A percentile compares a stretch with the other conserved stretches of the same genome.
phyloP scores from a whole-genome alignment of 495 filamentous ascomycete species.

The Neurospora sp. region DNA sequence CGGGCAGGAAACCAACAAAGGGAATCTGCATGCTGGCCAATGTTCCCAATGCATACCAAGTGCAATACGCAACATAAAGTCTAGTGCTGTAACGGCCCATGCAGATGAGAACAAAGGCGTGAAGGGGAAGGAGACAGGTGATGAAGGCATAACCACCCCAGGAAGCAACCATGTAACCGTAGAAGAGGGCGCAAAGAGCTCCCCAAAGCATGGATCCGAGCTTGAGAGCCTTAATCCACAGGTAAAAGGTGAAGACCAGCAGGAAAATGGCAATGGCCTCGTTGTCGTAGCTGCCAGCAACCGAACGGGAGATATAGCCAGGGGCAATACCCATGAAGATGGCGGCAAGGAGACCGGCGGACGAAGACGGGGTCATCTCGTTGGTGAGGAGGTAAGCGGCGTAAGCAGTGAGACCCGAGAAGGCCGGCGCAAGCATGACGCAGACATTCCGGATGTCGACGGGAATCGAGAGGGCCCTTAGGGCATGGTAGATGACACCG shows the following conservation, averaged over 20 bases:
- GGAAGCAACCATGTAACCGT: constrained; percentile 99
- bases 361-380: constrained; percentile 87
- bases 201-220: constrained; percentile 94
- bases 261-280: constrained; percentile 99
- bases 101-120: constrained; percentile 87
- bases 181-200: constrained; percentile 88
- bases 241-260: constrained; percentile 95
- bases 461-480: constrained; percentile 83
- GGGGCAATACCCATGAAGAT: constrained; percentile 96
- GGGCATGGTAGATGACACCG: constrained; percentile 88
- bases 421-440: constrained; percentile 89
- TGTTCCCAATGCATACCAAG: constrained; percentile 95
- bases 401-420: constrained; percentile 89
- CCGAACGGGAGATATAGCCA: constrained; percentile 94
- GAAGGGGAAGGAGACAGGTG: constrained; percentile 92
- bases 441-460: constrained; percentile 99
- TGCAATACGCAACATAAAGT: constrained; percentile 91
- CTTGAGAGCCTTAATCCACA: constrained; percentile 99
- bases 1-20: constrained; percentile 94
- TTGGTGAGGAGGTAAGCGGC: constrained; percentile 94
- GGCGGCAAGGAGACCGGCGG: constrained; percentile 88
- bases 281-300: constrained; percentile 98
- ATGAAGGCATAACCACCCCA: constrained; percentile 99
- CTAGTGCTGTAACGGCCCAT: constrained; percentile 96
- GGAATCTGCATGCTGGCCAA: constrained; percentile 99